Conservation (phyloP, 2,329 filamentous ascomycete species). For the Talaromyces verruculosus region DNA sequence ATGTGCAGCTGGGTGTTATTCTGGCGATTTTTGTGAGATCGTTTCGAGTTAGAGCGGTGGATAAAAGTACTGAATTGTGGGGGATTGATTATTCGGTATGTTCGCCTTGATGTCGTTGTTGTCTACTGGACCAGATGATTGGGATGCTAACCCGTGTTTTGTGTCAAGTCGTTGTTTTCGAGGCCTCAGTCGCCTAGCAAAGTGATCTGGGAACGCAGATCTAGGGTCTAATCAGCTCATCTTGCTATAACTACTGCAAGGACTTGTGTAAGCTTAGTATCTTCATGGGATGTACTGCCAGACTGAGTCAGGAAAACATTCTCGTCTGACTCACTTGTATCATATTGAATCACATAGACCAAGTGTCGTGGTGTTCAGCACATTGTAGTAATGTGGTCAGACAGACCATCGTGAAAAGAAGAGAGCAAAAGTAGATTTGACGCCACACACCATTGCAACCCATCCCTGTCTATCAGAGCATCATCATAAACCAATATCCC, state of each 20-base stretch:
- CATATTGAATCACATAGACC: background rate
- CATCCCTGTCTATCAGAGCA: slow-evolving; percentile 9
- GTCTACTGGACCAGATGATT: too few relatives aligned
- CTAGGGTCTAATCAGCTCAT: background rate
- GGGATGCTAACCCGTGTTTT: background rate
- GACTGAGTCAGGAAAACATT: background rate
- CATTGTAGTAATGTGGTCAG: background rate
- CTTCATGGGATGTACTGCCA: background rate
- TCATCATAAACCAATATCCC: background rate
- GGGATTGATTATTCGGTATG: slow-evolving; percentile 16
- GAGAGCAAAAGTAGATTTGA: slow-evolving; percentile 5
- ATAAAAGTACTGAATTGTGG: slow-evolving; percentile 47
- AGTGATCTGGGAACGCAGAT: slow-evolving; percentile 17
- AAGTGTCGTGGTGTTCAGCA: background rate
- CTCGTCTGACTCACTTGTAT: slow-evolving; percentile 1
- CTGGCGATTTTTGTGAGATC: slow-evolving; percentile 71
- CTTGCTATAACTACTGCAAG: background rate
- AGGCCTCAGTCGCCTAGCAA: slow-evolving; percentile 13
- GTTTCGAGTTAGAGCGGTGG: slow-evolving; percentile 76
- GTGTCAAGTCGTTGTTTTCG: slow-evolving; percentile 19
- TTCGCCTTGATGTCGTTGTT: background rate
- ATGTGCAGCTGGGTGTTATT: slow-evolving; percentile 86
- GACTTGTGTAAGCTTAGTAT: background rate
- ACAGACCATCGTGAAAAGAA: background rate
- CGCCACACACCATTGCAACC: slow-evolving; percentile 6